phyloP scores from a whole-genome alignment of 768 basidiomycete genomes.

The Suillus tomentosus region DNA sequence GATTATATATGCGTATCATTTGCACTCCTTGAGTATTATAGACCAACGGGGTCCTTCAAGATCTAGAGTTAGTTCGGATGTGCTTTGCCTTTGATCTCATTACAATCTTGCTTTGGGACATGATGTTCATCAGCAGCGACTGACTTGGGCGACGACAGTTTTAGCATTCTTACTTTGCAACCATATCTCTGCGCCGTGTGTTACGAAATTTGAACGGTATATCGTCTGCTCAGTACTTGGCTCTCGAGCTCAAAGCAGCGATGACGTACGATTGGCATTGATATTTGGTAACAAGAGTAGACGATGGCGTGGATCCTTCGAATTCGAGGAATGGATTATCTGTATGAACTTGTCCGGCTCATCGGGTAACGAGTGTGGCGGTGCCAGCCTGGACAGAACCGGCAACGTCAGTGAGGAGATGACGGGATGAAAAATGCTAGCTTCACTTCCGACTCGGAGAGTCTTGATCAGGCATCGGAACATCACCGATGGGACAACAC shows the following conservation, averaged over 20 bases:
- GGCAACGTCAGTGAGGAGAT: too few relatives aligned
- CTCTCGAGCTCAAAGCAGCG: not conserved
- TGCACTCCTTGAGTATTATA: not conserved
- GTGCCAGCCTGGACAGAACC: too few relatives aligned
- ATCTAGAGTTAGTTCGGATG: not conserved
- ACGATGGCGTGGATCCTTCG: not conserved
- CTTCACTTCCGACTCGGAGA: too few relatives aligned
- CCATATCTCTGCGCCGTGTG: not conserved
- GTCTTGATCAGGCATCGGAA: too few relatives aligned
- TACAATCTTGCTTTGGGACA: not conserved
- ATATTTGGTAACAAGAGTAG: not conserved
- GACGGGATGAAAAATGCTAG: too few relatives aligned
- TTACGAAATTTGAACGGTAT: not conserved
- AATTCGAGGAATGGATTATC: not conserved
- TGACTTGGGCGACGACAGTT: not conserved
- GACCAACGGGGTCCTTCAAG: not conserved
- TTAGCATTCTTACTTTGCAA: not conserved
- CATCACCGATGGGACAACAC: too few relatives aligned
- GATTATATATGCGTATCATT: not conserved
- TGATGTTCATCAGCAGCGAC: not conserved
- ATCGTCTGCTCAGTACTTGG: not conserved
- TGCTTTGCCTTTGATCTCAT: not conserved
- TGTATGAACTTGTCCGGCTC: not conserved
- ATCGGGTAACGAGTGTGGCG: too few relatives aligned
- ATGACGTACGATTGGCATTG: not conserved